Percentiles rank a stretch among this genome's conserved stretches.
phyloP scores from a whole-genome alignment of 2,329 filamentous ascomycete species.

The Emergomyces pasteurianus region DNA sequence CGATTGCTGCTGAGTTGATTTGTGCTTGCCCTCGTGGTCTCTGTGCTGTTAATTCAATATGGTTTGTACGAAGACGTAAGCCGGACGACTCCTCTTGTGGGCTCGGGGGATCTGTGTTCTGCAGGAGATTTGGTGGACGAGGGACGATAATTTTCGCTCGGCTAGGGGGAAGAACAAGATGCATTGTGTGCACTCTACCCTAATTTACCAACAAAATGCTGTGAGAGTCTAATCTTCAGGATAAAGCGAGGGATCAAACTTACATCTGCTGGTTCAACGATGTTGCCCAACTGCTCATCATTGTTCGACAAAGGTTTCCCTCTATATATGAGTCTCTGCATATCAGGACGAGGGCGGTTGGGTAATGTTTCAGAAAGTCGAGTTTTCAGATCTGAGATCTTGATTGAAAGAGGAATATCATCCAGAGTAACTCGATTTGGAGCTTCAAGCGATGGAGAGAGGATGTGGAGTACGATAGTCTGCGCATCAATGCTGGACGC shows the following conservation, averaged over 20 bases:
- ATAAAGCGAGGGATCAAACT: constrained; percentile 14
- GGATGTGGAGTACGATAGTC: constrained; percentile 25
- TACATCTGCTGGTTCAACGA: constrained; percentile 42
- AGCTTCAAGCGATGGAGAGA: constrained; percentile 30
- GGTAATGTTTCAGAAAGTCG: constrained; percentile 41
- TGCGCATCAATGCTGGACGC: constrained; percentile 2
- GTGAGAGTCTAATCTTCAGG: not conserved
- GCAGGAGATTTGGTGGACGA: not conserved
- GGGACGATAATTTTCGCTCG: constrained; percentile 3
- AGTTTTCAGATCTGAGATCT: constrained; percentile 41
- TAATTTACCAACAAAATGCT: not conserved
- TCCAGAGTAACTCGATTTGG: constrained; percentile 27
- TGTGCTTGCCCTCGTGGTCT: not conserved
- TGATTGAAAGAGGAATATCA: constrained; percentile 28
- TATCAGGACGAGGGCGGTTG: constrained; percentile 30
- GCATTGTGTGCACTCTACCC: constrained; percentile 18
- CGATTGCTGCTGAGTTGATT: not conserved
- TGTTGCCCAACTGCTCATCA: constrained; percentile 35
- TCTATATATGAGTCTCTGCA: constrained; percentile 47
- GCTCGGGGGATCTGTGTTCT: not conserved
- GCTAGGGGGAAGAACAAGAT: constrained; percentile 33
- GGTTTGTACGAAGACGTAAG: not conserved
- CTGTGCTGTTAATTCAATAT: not conserved
- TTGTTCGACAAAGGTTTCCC: constrained; percentile 43
- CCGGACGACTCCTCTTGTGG: not conserved